Conservation (phyloP, 495 filamentous ascomycete species). For the Chaetomium fimeti region DNA sequence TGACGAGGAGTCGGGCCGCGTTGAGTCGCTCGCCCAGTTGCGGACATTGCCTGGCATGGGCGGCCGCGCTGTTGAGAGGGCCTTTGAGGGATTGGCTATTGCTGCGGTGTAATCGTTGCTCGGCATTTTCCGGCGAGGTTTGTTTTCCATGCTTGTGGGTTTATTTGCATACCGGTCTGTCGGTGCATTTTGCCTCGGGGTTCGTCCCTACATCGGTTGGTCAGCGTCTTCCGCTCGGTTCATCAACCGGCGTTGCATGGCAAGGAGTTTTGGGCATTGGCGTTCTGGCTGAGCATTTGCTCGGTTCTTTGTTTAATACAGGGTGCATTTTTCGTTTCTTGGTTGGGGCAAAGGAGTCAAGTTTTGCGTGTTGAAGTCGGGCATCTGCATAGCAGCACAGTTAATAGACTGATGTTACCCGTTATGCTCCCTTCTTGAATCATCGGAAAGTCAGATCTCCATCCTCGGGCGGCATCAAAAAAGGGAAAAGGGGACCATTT, state of each 20-base stretch:
- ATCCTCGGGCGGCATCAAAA: no score
- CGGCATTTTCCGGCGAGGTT: slow-evolving; percentile 23
- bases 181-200: neutral
- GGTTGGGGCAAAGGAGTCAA: neutral
- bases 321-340: neutral
- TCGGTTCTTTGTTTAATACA: slow-evolving; percentile 2
- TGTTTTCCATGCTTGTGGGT: neutral
- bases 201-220: slow-evolving; percentile 6
- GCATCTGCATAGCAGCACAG: no score
- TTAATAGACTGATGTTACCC: no score
- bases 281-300: neutral
- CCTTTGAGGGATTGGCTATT: slow-evolving; percentile 45
- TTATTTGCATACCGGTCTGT: neutral
- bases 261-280: slow-evolving; percentile 5
- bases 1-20: slow-evolving; percentile 40
- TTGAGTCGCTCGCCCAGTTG: slow-evolving; percentile 54
- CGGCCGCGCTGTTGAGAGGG: slow-evolving; percentile 57
- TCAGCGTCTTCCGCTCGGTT: neutral
- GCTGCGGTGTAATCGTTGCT: slow-evolving; percentile 40
- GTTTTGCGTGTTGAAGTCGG: neutral
- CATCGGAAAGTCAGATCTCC: no score
- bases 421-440: no score
- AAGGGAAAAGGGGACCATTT: no score
- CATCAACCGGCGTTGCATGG: slow-evolving; percentile 10
- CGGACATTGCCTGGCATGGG: slow-evolving; percentile 59